Percentiles rank a stretch among this genome's conserved stretches.
Conservation (phyloP, 2,329 filamentous ascomycete species). For the Aspergillus amoenus region DNA sequence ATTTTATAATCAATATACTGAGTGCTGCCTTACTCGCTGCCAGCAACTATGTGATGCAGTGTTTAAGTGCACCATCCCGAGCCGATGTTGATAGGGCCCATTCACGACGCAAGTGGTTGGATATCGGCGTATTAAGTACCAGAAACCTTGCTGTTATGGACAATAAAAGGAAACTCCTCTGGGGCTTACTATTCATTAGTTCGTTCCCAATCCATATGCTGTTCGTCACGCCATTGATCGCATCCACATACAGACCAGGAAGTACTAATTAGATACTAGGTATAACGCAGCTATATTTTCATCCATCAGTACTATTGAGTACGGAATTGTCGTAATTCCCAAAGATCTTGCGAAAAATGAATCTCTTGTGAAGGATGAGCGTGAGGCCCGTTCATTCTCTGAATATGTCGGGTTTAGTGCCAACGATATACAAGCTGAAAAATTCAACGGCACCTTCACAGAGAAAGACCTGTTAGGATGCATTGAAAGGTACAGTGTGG, state of each 20-base stretch:
- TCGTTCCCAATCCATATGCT: constrained; percentile 20
- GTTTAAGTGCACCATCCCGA: constrained; percentile 51
- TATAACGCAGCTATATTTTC: constrained; percentile 9
- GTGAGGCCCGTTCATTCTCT: background rate
- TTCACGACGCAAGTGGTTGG: constrained; percentile 31
- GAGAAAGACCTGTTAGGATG: too few relatives aligned
- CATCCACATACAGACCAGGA: background rate
- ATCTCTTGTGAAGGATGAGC: background rate
- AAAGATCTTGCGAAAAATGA: background rate
- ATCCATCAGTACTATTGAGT: background rate
- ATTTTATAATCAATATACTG: constrained; percentile 51
- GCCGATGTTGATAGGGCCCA: constrained; percentile 52
- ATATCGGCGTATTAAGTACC: constrained; percentile 43
- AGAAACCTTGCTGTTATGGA: constrained; percentile 25
- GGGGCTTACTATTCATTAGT: constrained; percentile 6
- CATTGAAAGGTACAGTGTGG: background rate
- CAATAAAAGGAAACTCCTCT: background rate
- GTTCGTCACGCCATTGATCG: background rate
- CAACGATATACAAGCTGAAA: background rate
- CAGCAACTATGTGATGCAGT: constrained; percentile 55
- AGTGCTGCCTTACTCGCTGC: constrained; percentile 48
- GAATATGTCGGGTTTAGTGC: background rate
- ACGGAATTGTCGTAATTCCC: background rate
- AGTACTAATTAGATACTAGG: background rate
- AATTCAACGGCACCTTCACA: background rate